A percentile compares a stretch with the other conserved stretches of the same genome.
phyloP scores from a whole-genome alignment of 495 filamentous ascomycete species.

The Hypoxylon cercidicola region DNA sequence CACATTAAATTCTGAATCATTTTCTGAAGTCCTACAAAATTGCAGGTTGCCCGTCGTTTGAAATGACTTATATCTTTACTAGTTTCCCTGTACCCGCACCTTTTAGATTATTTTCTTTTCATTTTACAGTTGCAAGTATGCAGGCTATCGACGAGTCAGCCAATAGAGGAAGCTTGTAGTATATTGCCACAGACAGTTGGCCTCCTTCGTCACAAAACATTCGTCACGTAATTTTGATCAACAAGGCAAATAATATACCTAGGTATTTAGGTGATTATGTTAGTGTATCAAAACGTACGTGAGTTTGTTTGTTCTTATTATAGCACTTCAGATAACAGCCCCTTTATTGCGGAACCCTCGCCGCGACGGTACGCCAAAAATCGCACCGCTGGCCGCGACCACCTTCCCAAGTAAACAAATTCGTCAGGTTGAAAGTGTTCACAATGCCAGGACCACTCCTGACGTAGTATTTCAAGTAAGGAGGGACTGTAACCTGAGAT shows the following conservation, averaged over 20 bases:
- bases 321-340: background rate
- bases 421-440: conserved; percentile 59
- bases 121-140: no score
- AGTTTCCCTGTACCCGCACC: no score
- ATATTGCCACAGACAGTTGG: conserved; percentile 5
- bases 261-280: no score
- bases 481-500: conserved; percentile 31
- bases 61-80: no score
- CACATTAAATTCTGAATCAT: no score
- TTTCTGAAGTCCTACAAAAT: no score
- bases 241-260: no score
- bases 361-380: conserved; percentile 56
- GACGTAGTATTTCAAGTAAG: conserved; percentile 48
- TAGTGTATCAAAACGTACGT: background rate
- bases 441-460: conserved; percentile 52
- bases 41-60: no score
- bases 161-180: background rate
- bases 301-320: background rate
- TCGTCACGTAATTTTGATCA: no score
- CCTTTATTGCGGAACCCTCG: conserved; percentile 32
- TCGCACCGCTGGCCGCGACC: conserved; percentile 65
- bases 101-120: no score
- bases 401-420: conserved; percentile 66
- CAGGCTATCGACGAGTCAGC: background rate
- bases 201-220: background rate